Percentiles rank a stretch among this genome's conserved stretches.
Conservation (phyloP, 176 grass and related monocot genomes). For the Dactylis glomerata region DNA sequence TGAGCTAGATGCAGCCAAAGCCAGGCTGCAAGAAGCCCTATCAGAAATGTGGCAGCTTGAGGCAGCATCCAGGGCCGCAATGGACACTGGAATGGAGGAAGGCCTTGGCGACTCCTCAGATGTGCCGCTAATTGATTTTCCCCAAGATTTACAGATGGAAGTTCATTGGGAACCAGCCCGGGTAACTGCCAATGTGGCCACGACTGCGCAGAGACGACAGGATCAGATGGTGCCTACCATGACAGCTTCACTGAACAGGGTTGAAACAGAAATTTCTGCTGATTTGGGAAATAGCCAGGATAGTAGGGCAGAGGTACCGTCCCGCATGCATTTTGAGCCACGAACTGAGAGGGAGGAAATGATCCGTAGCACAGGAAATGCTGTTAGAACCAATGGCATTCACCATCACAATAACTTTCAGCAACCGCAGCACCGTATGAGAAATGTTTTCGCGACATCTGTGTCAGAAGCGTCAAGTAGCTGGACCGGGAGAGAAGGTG, state of each 20-base stretch:
- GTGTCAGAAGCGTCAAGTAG: slow-evolving; percentile 63
- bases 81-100: slow-evolving; percentile 87
- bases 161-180: slow-evolving; percentile 42
- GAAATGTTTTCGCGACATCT: slow-evolving; percentile 20
- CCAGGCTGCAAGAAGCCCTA: slow-evolving; percentile 79
- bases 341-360: slow-evolving; percentile 19
- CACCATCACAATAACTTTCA: slow-evolving; percentile 37
- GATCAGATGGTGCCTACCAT: slow-evolving; percentile 97
- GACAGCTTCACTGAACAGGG: slow-evolving; percentile 65
- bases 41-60: slow-evolving; percentile 92
- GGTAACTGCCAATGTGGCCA: slow-evolving; percentile 35
- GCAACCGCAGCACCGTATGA: slow-evolving; percentile 22
- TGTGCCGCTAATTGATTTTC: slow-evolving; percentile 58
- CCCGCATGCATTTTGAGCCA: slow-evolving; percentile 22
- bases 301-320: slow-evolving; percentile 68
- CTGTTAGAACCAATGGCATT: slow-evolving; percentile 36
- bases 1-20: slow-evolving; percentile 73
- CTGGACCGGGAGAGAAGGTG: slow-evolving; percentile 76
- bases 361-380: background rate
- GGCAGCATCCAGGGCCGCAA: slow-evolving; percentile 65
- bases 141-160: slow-evolving; percentile 75
- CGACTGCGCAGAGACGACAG: slow-evolving; percentile 36
- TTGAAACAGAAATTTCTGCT: slow-evolving; percentile 65
- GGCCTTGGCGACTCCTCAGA: slow-evolving; percentile 90
- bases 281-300: slow-evolving; percentile 42